Base-by-base conservation (phyloP, 306 rosid genomes). In the Abrus precatorius region DNA sequence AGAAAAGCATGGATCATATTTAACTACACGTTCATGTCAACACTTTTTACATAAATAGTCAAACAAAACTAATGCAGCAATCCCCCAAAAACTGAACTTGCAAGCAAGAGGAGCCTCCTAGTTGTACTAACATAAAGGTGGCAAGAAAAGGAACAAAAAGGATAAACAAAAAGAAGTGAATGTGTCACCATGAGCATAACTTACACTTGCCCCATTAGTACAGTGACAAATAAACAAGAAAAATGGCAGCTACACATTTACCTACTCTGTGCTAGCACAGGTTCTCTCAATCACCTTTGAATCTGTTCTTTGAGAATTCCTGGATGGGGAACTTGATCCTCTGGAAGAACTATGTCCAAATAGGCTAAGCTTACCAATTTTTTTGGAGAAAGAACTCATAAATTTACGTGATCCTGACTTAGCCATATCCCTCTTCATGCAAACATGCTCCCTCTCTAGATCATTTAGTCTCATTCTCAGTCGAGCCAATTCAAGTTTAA, bases 381-480 rank as follows among this genome's bases (percentile, higher is more conserved):
- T 92, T 88, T 86, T 92, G 10, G 99, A 96, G 87, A 96, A 92
- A 60, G 99, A 92, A 78, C 85, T 88, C 91, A 96, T 90, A 43
- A 96, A 88, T 65, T 96, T 96, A n/a, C 94, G 90, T 0, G 99
- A 93, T 52, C 88, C 86, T 0, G 99, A 96, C 80, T 90, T 96
- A 1, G 90, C 90, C 97, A 93, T 90, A n/a, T 92, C 98, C 87
- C 98, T 93, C 87, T 94, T 96, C 97, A 96, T 96, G 84, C 98
- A 96, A 60, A 93, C 98, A 78, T 96, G 99, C 52, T 96, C 99
- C 81, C 91, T 93, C 84, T 96, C 99, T 0, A 96, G 91, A 81
- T 96, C 99, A 82, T 96, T 96, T 62, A 96, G 80, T 47, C 99
- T 86, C 99, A 96, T 96, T 65, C 99, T 75, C 36, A 96, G 77